Evolutionary conservation across 306 rosid genomes (phyloP).

Genomic region (Ammopiptanthus mongolicus): DNA sequence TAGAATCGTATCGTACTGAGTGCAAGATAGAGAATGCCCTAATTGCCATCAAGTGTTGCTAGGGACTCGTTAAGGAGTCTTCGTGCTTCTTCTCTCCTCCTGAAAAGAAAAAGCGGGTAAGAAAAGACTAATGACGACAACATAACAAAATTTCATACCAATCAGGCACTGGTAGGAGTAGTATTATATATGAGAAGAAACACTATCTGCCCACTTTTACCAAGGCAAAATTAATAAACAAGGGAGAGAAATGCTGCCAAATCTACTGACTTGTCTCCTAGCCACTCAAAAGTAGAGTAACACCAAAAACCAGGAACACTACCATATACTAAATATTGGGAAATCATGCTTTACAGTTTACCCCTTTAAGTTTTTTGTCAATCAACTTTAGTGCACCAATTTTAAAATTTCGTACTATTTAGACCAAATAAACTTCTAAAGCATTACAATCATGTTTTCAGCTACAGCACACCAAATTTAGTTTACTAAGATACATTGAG

Average conservation of each 20-base stretch:
- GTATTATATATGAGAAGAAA: background rate
- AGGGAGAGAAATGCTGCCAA: background rate
- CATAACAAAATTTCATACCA: background rate
- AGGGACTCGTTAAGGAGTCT: conserved; percentile 73
- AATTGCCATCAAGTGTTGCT: conserved; percentile 55
- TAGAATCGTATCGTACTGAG: background rate
- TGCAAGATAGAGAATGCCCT: background rate
- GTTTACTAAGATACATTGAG: background rate
- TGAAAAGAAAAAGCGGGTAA: conserved; percentile 13
- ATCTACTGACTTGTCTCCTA: background rate
- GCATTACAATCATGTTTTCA: background rate
- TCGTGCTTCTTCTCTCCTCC: conserved; percentile 90
- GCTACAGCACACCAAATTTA: background rate
- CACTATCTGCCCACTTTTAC: background rate
- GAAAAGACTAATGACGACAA: background rate
- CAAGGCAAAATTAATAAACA: background rate
- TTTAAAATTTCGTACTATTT: background rate
- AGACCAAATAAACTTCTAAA: background rate
- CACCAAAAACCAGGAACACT: background rate
- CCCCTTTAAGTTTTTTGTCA: background rate
- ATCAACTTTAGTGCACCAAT: background rate
- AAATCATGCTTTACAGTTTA: background rate
- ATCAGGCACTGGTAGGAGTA: background rate
- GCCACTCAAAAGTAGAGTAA: background rate
- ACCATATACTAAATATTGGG: background rate